phyloP scores from a whole-genome alignment of 805 yeast genomes.

The Yarrowia alimentaria region DNA sequence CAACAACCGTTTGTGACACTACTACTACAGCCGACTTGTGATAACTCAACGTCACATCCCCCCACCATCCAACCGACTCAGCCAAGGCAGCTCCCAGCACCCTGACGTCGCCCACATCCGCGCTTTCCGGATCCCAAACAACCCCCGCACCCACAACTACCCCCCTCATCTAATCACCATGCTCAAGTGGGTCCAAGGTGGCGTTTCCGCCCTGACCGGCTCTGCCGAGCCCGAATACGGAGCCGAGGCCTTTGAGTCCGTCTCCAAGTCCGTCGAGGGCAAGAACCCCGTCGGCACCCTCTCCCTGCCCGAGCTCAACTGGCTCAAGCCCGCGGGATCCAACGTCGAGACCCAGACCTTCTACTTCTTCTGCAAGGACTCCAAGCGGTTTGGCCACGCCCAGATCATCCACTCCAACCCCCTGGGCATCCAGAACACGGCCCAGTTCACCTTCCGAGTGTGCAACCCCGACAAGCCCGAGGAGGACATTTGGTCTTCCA shows the following conservation, averaged over 20 bases:
- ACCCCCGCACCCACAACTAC: too few relatives aligned
- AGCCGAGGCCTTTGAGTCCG: slow-evolving; percentile 84
- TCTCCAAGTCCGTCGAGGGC: slow-evolving; percentile 57
- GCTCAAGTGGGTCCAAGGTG: slow-evolving; percentile 64
- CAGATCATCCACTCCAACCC: slow-evolving; percentile 93
- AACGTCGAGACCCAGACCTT: slow-evolving; percentile 96
- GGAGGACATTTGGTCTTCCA: slow-evolving; percentile 81
- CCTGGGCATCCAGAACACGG: slow-evolving; percentile 75
- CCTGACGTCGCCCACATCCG: too few relatives aligned
- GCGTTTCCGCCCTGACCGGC: slow-evolving; percentile 88
- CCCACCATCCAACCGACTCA: too few relatives aligned
- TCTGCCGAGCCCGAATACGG: slow-evolving; percentile 98
- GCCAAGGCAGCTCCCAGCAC: too few relatives aligned
- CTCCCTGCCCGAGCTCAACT: slow-evolving; percentile 64
- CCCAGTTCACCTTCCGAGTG: slow-evolving; percentile 89
- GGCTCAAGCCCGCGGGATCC: slow-evolving; percentile 73
- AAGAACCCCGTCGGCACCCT: slow-evolving; percentile 61
- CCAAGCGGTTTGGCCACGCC: slow-evolving; percentile 78
- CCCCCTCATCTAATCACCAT: too few relatives aligned
- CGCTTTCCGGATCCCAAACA: too few relatives aligned
- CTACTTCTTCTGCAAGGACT: slow-evolving; percentile 65
- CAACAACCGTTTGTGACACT: too few relatives aligned
- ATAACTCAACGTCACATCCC: too few relatives aligned
- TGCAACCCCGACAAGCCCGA: slow-evolving; percentile 55
- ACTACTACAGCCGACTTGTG: too few relatives aligned